phyloP scores from a whole-genome alignment of 768 basidiomycete genomes.

The Tephrocybe sp. region DNA sequence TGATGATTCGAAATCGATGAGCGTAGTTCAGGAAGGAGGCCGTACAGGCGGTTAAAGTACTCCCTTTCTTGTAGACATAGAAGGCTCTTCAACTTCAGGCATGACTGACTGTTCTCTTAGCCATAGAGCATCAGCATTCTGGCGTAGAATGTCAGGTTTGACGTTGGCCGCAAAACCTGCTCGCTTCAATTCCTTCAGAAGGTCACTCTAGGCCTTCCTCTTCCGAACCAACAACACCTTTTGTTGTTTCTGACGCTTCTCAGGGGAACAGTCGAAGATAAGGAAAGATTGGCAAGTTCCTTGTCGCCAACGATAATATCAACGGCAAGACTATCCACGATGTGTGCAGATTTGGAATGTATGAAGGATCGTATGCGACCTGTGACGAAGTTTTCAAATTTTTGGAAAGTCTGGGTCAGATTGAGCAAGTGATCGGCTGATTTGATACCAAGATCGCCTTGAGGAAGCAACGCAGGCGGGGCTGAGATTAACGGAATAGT shows the following conservation, averaged over 20 bases:
- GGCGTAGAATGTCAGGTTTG: conserved; percentile 64
- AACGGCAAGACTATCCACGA: conserved; percentile 53
- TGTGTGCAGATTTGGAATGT: conserved; percentile 32
- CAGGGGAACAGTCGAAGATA: conserved; percentile 41
- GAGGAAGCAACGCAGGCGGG: conserved; percentile 12
- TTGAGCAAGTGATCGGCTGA: conserved; percentile 42
- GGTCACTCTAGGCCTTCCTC: conserved; percentile 85
- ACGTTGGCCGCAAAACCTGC: conserved; percentile 71
- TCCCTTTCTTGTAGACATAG: conserved; percentile 32
- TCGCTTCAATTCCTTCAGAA: conserved; percentile 83
- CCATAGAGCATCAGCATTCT: conserved; percentile 56
- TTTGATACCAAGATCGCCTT: conserved; percentile 7
- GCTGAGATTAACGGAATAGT: not conserved
- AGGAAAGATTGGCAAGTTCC: conserved; percentile 46
- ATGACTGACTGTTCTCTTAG: conserved; percentile 60
- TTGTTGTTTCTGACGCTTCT: conserved; percentile 56
- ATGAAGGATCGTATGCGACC: conserved; percentile 43
- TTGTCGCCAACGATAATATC: conserved; percentile 64
- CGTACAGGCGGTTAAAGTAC: conserved; percentile 65
- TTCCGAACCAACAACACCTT: conserved; percentile 82
- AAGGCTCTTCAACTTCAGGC: conserved; percentile 19
- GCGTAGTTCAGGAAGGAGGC: conserved; percentile 65
- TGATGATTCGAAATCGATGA: conserved; percentile 67
- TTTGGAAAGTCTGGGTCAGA: conserved; percentile 47
- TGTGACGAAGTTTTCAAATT: conserved; percentile 44